These are phyloP conservation scores for Rosa lucieae DNA, from an alignment of 306 rosid genomes.

Conservation along the genomic window DNA sequence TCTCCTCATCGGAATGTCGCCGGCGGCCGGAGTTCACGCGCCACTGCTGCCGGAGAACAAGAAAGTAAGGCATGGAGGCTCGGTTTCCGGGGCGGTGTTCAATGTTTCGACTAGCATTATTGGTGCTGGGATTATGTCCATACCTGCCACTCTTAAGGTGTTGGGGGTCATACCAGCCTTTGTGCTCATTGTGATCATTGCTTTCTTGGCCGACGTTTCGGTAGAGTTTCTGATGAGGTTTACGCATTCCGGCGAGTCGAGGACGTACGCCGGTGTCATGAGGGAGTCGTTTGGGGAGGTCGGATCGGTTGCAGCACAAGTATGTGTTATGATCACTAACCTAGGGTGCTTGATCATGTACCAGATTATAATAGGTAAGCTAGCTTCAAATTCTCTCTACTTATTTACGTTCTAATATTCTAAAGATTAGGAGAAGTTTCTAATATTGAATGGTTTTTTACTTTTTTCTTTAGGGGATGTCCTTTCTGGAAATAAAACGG, in stretches of 20 bases:
- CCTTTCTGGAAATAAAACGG: slow-evolving; percentile 61
- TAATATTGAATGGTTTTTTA: not conserved
- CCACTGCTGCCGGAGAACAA: slow-evolving; percentile 46
- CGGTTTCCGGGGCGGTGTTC: slow-evolving; percentile 75
- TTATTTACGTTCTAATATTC: not conserved
- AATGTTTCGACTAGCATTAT: slow-evolving; percentile 78
- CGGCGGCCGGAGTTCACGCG: slow-evolving; percentile 37
- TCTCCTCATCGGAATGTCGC: slow-evolving; percentile 49
- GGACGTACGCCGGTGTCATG: slow-evolving; percentile 87
- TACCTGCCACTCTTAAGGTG: slow-evolving; percentile 81
- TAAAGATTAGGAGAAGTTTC: not conserved
- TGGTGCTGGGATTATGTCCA: slow-evolving; percentile 95
- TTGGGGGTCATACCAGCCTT: slow-evolving; percentile 74
- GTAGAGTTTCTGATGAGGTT: slow-evolving; percentile 81
- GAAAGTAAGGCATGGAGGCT: slow-evolving; percentile 33
- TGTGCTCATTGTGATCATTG: slow-evolving; percentile 53
- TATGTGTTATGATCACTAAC: slow-evolving; percentile 68
- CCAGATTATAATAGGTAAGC: slow-evolving; percentile 74
- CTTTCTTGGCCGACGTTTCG: slow-evolving; percentile 58
- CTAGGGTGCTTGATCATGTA: slow-evolving; percentile 74
- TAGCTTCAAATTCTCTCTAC: not conserved
- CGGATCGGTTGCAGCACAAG: slow-evolving; percentile 62
- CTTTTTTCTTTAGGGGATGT: slow-evolving; percentile 61
- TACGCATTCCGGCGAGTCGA: slow-evolving; percentile 63
- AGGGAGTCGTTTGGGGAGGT: slow-evolving; percentile 66